These are phyloP conservation scores for Glycine soja DNA, from an alignment of 306 rosid genomes.

Conservation along the genomic window DNA sequence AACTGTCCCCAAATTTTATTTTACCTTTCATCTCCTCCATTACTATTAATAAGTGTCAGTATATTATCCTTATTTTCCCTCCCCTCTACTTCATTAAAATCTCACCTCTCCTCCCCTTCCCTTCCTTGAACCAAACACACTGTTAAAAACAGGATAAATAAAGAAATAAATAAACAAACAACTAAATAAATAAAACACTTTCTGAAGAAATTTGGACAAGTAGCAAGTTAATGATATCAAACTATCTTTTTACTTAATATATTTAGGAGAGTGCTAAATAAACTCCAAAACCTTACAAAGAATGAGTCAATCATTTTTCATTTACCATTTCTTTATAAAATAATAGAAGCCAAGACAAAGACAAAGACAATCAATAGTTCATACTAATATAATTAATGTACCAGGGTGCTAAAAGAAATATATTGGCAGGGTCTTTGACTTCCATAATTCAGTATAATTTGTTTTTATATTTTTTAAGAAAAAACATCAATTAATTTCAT, in stretches of 20 bases:
- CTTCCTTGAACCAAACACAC: not conserved
- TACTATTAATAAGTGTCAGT: not conserved
- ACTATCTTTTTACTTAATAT: conserved; percentile 1
- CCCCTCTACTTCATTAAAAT: not conserved
- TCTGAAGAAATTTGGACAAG: conserved; percentile 11
- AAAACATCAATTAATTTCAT: conserved; percentile 7
- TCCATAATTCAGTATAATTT: not conserved
- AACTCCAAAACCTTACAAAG: conserved; percentile 33
- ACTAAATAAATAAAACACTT: not conserved
- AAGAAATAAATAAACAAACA: not conserved
- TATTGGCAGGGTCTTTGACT: not conserved
- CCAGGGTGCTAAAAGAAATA: not conserved
- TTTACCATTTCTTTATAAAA: not conserved
- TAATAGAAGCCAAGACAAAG: not conserved
- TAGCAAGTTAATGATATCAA: conserved; percentile 3
- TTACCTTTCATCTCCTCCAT: not conserved
- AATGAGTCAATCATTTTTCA: conserved; percentile 1
- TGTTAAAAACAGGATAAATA: conserved; percentile 5
- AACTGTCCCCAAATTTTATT: not conserved
- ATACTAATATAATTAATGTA: not conserved
- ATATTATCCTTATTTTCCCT: not conserved
- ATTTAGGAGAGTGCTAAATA: conserved; percentile 10
- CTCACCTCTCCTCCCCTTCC: not conserved
- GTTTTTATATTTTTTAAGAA: not conserved
- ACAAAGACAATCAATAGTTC: conserved; percentile 14